Base-by-base conservation (phyloP, 768 basidiomycete genomes). In the Nidularia pulvinata region DNA sequence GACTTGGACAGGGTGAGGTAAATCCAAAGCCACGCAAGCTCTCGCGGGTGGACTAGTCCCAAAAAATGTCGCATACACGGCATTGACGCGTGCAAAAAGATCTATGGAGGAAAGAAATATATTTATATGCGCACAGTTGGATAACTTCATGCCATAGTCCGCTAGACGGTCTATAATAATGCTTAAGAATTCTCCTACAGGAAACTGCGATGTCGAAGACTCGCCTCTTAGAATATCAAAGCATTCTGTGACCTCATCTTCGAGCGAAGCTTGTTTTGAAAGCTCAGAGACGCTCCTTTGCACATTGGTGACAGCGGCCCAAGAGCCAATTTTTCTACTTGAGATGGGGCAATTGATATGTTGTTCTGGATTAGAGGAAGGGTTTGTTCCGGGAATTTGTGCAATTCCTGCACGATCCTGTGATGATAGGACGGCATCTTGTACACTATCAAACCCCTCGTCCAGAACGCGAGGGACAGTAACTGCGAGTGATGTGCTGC, bases 21-120 rank as follows among this genome's bases (percentile, higher is more conserved):
- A 81, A 53, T 85, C 81, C 1, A 92, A 85, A 7, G 88, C 88
- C 4, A 98, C 90, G 66, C 95, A 98, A n/a, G 95, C 95, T 6
- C 97, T 86, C 1, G 94, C 85, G 6, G 97, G 97, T 0, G 97
- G 97, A 45, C 93, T 95, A 14, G 81, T 80, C 1, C 95, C 95
- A 67, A 98, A 98, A 68, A 84, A 93, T 14, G 81, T 78, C 2
- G 80, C 72, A 66, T 98, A 98, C 6, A 88, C 77, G 1, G 76
- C 72, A 73, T 99, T 99, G 39, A 94, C 83, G 2, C 71, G 68
- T 1, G 81, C 71, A 65, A 99, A 99, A 33, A 87, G 71, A 22
- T 86, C 81, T 77, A 98, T 95, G 2, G 86, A 86, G 1, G 89
- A 84, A 30, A 99, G 77, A 55, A 89, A 84, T 30, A 98, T 76